Evolutionary conservation across 768 basidiomycete species (phyloP).

Genomic region (Atractiella rhizophila): DNA sequence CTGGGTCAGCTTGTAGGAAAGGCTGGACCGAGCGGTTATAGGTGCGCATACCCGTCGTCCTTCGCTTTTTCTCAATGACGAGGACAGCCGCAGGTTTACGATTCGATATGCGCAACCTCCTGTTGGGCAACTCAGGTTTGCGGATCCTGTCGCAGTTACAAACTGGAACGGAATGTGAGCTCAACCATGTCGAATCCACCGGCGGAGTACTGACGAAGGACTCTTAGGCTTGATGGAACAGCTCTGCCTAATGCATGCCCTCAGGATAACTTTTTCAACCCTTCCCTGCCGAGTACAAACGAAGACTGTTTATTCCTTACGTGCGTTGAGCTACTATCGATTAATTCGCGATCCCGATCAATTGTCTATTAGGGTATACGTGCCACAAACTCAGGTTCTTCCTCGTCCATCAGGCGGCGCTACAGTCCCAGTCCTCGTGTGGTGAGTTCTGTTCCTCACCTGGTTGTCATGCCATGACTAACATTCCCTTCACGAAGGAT

Average conservation of each 20-base stretch:
- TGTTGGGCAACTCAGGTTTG: background rate
- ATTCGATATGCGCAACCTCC: background rate
- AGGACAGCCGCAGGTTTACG: background rate
- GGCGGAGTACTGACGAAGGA: background rate
- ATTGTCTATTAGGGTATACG: slow-evolving; percentile 33
- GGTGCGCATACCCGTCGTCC: too few relatives aligned
- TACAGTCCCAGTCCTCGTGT: slow-evolving; percentile 20
- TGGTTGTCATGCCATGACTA: background rate
- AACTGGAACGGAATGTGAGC: slow-evolving; percentile 1
- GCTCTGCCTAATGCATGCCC: slow-evolving; percentile 44
- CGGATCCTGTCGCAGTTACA: background rate
- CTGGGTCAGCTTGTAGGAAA: too few relatives aligned
- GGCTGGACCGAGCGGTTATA: too few relatives aligned
- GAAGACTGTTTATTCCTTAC: slow-evolving; percentile 69
- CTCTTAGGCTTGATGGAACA: slow-evolving; percentile 2
- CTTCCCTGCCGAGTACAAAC: slow-evolving; percentile 26
- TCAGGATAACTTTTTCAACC: slow-evolving; percentile 27
- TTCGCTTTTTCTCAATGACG: too few relatives aligned
- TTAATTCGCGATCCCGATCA: slow-evolving; percentile 15
- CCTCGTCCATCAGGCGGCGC: too few relatives aligned
- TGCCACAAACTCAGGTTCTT: background rate
- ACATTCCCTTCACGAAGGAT: slow-evolving; percentile 29
- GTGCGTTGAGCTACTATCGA: slow-evolving; percentile 28
- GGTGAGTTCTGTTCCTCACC: slow-evolving; percentile 8
- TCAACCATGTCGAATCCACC: background rate